Evolutionary conservation across 2,329 filamentous ascomycete species (phyloP), one percentile per base, ranked within the genome.

Genomic region (Tolypocladium guangdongense): DNA sequence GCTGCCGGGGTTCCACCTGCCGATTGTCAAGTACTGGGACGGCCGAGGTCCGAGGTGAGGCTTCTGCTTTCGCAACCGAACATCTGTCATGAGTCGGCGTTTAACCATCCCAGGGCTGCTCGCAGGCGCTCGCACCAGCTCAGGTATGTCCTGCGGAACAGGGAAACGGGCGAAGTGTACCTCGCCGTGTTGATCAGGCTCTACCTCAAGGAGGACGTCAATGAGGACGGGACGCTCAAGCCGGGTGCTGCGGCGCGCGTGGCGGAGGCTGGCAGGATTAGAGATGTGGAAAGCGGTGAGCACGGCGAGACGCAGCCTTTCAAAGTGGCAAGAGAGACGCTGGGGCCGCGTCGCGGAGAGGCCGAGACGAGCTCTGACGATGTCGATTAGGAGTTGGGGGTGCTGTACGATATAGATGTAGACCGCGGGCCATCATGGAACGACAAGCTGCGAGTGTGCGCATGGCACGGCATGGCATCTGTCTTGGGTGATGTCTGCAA

Each of bases 131-230:
- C 88, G 75, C 88, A 95, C 72, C 78, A 84, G 60, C 81, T 95
- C 72, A 91, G 91, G 79, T 96, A 97, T 71, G 89, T 95, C 55
- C 78, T 97, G 64, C 92, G 91, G 66, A 88, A 96, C 69, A 82
- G 82, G 56, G 70, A 76, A 24, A 92, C 88, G 0, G 81, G 81
- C 49, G 80, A 88, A 36, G 78, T 88, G 18, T 88, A 96, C 61
- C 82, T 96, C 33, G 88, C 92, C 47, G 76, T 97, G 18, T 71
- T 90, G 6, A 92, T 97, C 66, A 86, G 84, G 20, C 74, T 96
- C 4, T 77, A 93, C 55, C 78, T 85, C 10, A 83, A 81, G 53
- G 83, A 88, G 48, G 77, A 86, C 56, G 71, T 84, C 36, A 76
- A 81, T 58, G 78, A 82, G 55, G 74, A 83, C 50, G 81, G 80